Evolutionary conservation across 306 rosid species (phyloP).

Genomic region (Prunus mongolica): DNA sequence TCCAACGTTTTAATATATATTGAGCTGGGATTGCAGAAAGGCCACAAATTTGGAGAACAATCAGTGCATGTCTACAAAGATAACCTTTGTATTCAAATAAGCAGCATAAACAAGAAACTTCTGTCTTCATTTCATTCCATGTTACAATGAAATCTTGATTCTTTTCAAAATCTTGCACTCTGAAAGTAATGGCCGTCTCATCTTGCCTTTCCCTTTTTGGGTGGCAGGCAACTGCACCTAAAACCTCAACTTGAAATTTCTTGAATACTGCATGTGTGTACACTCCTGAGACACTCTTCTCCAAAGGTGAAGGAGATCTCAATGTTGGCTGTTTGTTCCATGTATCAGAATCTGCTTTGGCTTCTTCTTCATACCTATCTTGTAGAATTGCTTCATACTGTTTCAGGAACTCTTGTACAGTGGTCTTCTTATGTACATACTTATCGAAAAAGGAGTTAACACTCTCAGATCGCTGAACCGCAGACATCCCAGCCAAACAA

Average conservation of each 20-base stretch:
- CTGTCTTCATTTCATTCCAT: conserved; percentile 66
- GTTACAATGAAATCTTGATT: conserved; percentile 61
- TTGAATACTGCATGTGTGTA: conserved; percentile 83
- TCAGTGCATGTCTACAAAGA: conserved; percentile 94
- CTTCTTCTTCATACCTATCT: conserved; percentile 99
- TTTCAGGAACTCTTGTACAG: conserved; percentile 78
- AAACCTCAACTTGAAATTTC: conserved; percentile 89
- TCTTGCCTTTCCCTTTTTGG: conserved; percentile 80
- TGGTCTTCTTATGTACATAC: conserved; percentile 88
- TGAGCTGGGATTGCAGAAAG: conserved; percentile 71
- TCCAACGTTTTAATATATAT: conserved; percentile 90
- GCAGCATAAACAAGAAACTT: conserved; percentile 78
- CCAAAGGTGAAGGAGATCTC: conserved; percentile 92
- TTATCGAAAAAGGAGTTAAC: conserved; percentile 88
- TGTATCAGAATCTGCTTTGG: conserved; percentile 92
- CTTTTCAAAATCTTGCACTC: conserved; percentile 83
- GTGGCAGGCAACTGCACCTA: conserved; percentile 94
- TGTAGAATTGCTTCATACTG: conserved; percentile 81
- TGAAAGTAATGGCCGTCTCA: conserved; percentile 46
- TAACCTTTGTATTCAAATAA: conserved; percentile 87
- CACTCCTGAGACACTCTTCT: conserved; percentile 79
- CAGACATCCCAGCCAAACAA: conserved; percentile 87
- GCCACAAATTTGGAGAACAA: conserved; percentile 88
- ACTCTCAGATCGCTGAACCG: conserved; percentile 84
- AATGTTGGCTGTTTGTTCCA: conserved; percentile 75